These are phyloP conservation scores for Chalaropsis thielavioides DNA, from an alignment of 2,329 filamentous ascomycete genomes.

Conservation along the genomic window DNA sequence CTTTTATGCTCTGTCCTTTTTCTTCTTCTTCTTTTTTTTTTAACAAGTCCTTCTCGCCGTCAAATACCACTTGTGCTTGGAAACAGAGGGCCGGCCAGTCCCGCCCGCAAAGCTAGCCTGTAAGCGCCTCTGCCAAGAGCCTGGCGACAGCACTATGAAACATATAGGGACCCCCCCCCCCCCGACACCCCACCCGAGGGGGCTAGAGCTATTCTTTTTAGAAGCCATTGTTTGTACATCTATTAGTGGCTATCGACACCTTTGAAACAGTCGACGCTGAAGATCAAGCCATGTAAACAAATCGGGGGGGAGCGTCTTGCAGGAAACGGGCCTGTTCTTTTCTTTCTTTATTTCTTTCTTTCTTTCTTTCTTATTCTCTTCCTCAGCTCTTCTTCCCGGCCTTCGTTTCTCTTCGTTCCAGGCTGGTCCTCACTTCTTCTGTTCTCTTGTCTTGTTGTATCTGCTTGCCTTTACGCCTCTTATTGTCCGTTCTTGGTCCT, in stretches of 20 bases:
- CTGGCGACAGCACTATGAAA: constrained; percentile 10
- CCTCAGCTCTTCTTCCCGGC: not conserved
- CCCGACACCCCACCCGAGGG: not conserved
- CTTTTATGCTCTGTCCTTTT: no score
- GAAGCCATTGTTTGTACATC: not conserved
- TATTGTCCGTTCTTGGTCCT: not conserved
- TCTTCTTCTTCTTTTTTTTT: not conserved
- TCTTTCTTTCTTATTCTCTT: not conserved
- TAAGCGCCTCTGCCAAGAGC: not conserved
- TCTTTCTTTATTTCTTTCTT: not conserved
- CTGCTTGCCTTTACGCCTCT: not conserved
- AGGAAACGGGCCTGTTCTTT: not conserved
- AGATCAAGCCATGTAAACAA: not conserved
- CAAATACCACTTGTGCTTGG: not conserved
- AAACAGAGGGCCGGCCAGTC: not conserved
- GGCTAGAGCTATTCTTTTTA: not conserved
- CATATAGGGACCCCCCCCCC: not conserved
- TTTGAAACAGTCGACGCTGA: not conserved
- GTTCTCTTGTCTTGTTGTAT: not conserved
- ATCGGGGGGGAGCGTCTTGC: no score
- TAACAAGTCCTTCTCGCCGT: not conserved
- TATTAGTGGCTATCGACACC: not conserved
- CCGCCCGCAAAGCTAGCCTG: not conserved
- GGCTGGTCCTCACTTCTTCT: constrained; percentile 1
- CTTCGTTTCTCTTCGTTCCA: not conserved